Percentiles rank a stretch among this genome's conserved stretches.
These are phyloP conservation scores for Aspergillus bridgeri DNA, from an alignment of 495 filamentous ascomycete species.

Conservation along the genomic window DNA sequence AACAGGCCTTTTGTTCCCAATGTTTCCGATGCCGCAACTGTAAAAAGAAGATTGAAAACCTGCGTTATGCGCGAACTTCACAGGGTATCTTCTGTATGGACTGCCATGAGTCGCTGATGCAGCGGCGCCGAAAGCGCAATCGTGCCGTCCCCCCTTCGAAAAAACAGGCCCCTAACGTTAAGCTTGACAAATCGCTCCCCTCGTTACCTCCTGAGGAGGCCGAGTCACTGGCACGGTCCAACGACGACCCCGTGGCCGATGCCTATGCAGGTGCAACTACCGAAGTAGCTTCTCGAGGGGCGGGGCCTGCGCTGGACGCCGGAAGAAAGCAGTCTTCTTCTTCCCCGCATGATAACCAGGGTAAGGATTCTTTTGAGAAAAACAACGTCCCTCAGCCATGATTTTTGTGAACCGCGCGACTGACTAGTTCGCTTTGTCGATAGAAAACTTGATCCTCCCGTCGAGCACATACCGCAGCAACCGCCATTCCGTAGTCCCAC, in stretches of 20 bases:
- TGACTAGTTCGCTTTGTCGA: neutral
- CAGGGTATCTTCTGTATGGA: conserved; percentile 99
- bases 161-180: conserved; percentile 54
- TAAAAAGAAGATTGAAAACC: conserved; percentile 97
- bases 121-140: conserved; percentile 85
- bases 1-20: conserved; percentile 97
- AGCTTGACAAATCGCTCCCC: conserved; percentile 90
- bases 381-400: neutral
- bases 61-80: conserved; percentile 95
- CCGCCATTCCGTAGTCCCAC: conserved; percentile 61
- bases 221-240: conserved; percentile 57
- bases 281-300: conserved; percentile 66
- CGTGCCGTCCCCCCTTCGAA: conserved; percentile 55
- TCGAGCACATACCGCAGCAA: conserved; percentile 75
- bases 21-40: conserved; percentile 98
- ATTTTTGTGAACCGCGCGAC: neutral
- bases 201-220: conserved; percentile 75
- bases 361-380: conserved; percentile 12
- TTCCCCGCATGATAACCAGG: conserved; percentile 20
- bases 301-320: conserved; percentile 34
- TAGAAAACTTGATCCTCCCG: conserved; percentile 64
- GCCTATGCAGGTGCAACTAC: conserved; percentile 63
- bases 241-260: conserved; percentile 64
- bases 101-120: conserved; percentile 99
- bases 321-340: conserved; percentile 19